Evolutionary conservation across 805 yeast genomes (phyloP), one percentile per base, ranked within the genome.

Genomic region (Yamadazyma akitaensis): DNA sequence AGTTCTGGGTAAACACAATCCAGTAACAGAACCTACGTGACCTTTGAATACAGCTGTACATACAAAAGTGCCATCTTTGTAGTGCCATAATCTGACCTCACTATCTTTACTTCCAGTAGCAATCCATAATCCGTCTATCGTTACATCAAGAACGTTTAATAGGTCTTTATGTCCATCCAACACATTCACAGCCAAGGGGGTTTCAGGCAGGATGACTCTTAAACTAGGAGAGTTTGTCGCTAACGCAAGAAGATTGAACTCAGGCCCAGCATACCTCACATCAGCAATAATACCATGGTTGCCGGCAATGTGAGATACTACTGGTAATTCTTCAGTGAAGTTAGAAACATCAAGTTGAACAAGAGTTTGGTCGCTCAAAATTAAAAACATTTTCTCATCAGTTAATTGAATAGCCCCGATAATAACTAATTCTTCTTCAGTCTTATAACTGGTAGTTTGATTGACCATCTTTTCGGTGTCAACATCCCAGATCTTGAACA

Each of bases 201-300:
- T 64, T n/a, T 68, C 63, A 1, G 86, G 79, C 53, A 84, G 83
- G 30, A 91, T 77, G 12, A 94, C 65, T 61, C 98, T 74, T 46
- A 94, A 68, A 1, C 92, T 82, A 11, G 97, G 96, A 0, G 98
- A 88, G 64, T 94, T 94, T 2, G 98, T 92, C 1, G 98, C 97
- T 53, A 94, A 64, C 4, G 96, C 98, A 38, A 92, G 63, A 32
- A 74, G 67, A 39, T 74, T 62, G 26, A 70, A 61, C 19, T 72
- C 60, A 7, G 88, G 88, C 0, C 94, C 94, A 28, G 83, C 84
- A 58, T 82, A 85, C 54, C 81, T 79, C 70, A 90, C 76, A 61
- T 92, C 98, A 2, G 97, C 96, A 57, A 94, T 83, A 21, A 94
- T 92, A 47, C 97, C 98, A 66, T 92, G 96, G 64, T 90, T 90